Evolutionary conservation across 2,329 filamentous ascomycete genomes (phyloP).

Genomic region (Tetracladium maxilliforme): DNA sequence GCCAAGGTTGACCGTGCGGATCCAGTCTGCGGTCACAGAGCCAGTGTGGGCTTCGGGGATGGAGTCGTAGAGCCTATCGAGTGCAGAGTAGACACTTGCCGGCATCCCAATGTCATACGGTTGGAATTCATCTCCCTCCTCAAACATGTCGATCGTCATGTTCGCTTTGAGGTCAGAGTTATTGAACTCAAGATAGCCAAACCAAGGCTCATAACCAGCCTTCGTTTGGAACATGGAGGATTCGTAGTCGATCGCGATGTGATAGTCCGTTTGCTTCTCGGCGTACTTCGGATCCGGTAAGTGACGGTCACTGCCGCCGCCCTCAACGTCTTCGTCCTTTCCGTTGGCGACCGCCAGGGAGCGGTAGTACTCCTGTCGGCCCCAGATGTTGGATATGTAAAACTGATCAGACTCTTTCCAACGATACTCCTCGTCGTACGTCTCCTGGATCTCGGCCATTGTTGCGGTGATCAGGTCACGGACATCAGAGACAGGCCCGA

Average conservation of each 20-base stretch:
- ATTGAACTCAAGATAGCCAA: conserved; percentile 18
- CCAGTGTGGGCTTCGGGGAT: conserved; percentile 8
- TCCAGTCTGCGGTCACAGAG: conserved; percentile 3
- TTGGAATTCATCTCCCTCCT: conserved; percentile 11
- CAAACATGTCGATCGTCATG: conserved; percentile 7
- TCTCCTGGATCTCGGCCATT: conserved; percentile 15
- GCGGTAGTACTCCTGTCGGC: conserved; percentile 24
- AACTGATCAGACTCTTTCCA: conserved; percentile 24
- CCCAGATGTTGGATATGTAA: conserved; percentile 26
- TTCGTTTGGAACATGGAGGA: conserved; percentile 23
- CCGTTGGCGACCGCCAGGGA: conserved; percentile 10
- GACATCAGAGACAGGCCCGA: conserved; percentile 21
- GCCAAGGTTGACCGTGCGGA: conserved; percentile 12
- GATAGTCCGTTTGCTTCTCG: conserved; percentile 9
- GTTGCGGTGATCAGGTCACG: conserved; percentile 15
- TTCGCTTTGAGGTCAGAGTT: conserved; percentile 11
- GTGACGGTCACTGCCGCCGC: conserved; percentile 6
- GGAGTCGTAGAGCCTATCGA: conserved; percentile 16
- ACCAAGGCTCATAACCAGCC: conserved; percentile 18
- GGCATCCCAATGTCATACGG: conserved; percentile 18
- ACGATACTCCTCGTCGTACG: conserved; percentile 15
- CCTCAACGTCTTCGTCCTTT: conserved; percentile 5
- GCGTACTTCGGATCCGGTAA: conserved; percentile 2
- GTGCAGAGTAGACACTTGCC: conserved; percentile 11
- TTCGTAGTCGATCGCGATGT: conserved; percentile 24